Percentiles rank a stretch among this genome's conserved stretches.
Conservation (phyloP, 1,284 basidiomycete genomes). For the Ceratobasidium theobromae region DNA sequence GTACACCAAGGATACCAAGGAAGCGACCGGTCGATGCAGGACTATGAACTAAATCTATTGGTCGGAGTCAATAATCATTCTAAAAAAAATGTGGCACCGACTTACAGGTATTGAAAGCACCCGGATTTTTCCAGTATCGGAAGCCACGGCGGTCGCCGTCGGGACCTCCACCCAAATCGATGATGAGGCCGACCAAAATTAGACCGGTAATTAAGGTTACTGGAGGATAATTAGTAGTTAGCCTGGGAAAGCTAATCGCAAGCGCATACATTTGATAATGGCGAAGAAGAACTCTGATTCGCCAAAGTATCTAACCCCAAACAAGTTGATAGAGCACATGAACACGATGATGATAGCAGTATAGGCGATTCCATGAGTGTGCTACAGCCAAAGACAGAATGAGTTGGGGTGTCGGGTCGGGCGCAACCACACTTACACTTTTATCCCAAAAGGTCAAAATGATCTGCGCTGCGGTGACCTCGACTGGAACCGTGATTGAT, state of each 20-base stretch:
- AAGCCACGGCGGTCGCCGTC: conserved; percentile 45
- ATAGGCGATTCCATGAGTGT: conserved; percentile 59
- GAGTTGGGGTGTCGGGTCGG: not conserved
- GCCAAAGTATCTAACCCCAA: conserved; percentile 69
- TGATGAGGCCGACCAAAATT: conserved; percentile 63
- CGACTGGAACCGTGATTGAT: conserved; percentile 64
- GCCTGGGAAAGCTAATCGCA: not conserved
- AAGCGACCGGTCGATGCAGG: conserved; percentile 53
- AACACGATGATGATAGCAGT: conserved; percentile 61
- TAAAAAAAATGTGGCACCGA: conserved; percentile 40
- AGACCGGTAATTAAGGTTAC: conserved; percentile 61
- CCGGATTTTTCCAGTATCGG: conserved; percentile 70
- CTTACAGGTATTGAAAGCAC: conserved; percentile 49
- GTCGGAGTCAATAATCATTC: conserved; percentile 45
- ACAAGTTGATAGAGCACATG: conserved; percentile 70
- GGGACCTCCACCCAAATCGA: conserved; percentile 67
- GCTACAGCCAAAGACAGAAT: conserved; percentile 41
- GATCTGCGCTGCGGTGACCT: conserved; percentile 74
- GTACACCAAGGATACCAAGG: conserved; percentile 64
- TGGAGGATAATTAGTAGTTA: conserved; percentile 38
- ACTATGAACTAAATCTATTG: conserved; percentile 38
- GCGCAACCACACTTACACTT: conserved; percentile 46
- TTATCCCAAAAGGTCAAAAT: conserved; percentile 77
- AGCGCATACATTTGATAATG: conserved; percentile 57
- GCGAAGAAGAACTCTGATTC: conserved; percentile 67